Percentiles rank a stretch among this genome's conserved stretches.
Conservation (phyloP, 108 stramenopile genomes). For the Asterionellopsis glacialis region DNA sequence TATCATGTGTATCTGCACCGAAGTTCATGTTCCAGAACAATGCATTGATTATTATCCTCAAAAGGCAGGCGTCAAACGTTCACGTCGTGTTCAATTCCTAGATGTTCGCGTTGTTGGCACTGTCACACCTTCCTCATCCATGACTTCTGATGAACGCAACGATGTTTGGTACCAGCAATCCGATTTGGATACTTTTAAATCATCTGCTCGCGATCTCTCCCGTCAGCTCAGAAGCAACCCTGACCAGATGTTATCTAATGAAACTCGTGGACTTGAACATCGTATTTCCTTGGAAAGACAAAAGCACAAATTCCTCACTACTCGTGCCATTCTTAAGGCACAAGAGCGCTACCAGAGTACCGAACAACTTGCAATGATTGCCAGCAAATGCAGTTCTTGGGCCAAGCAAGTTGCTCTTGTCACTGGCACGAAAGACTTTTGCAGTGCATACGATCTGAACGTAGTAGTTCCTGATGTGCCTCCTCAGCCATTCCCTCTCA, state of each 20-base stretch:
- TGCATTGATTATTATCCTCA: too few species aligned
- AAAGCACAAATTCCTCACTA: conserved; percentile 25
- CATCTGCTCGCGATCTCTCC: conserved; percentile 14
- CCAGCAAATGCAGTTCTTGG: conserved; percentile 17
- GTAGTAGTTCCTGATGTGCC: neutral
- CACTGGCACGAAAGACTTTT: neutral
- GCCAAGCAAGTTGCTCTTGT: conserved; percentile 23
- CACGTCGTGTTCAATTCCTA: neutral
- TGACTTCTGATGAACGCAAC: conserved; percentile 14
- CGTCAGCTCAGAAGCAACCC: conserved; percentile 13
- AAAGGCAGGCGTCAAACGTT: neutral
- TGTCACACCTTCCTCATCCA: conserved; percentile 15
- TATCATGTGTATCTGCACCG: too few species aligned
- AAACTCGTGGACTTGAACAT: conserved; percentile 29
- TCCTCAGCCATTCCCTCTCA: conserved; percentile 1
- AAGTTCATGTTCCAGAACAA: too few species aligned
- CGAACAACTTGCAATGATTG: conserved; percentile 25
- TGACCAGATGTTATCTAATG: neutral
- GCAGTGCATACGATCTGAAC: neutral
- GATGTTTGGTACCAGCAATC: conserved; percentile 23
- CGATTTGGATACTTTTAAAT: conserved; percentile 23
- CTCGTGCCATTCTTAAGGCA: conserved; percentile 23
- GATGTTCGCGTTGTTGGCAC: neutral
- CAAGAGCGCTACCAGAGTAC: conserved; percentile 11
- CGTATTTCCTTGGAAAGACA: conserved; percentile 28